Evolutionary conservation across 2,329 filamentous ascomycete species (phyloP).

Genomic region (Pseudogymnoascus sp.): DNA sequence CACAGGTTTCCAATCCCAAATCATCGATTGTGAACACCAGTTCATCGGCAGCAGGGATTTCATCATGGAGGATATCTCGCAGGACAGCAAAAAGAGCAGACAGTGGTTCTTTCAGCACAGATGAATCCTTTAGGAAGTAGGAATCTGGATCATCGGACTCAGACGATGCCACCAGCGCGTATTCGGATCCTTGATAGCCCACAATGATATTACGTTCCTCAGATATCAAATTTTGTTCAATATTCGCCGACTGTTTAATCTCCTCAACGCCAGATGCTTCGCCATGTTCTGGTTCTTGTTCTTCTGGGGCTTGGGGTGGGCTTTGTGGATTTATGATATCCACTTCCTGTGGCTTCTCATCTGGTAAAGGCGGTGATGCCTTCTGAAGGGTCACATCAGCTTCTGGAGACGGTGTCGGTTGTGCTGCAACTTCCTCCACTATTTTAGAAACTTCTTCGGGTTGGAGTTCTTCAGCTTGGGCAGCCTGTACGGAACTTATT

Average conservation of each 20-base stretch:
- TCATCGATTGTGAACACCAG: slow-evolving; percentile 46
- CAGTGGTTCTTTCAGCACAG: slow-evolving; percentile 43
- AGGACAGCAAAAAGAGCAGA: slow-evolving; percentile 47
- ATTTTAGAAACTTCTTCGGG: slow-evolving; percentile 3
- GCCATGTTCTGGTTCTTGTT: not conserved
- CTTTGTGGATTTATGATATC: not conserved
- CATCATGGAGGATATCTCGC: slow-evolving; percentile 44
- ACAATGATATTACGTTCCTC: slow-evolving; percentile 39
- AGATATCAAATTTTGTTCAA: slow-evolving; percentile 1
- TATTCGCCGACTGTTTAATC: not conserved
- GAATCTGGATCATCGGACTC: slow-evolving; percentile 43
- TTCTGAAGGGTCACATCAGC: not conserved
- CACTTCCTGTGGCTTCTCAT: not conserved
- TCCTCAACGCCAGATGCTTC: not conserved
- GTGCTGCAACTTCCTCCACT: not conserved
- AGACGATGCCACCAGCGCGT: slow-evolving; percentile 49
- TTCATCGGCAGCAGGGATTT: slow-evolving; percentile 47
- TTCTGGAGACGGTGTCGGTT: not conserved
- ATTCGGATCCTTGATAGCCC: slow-evolving; percentile 45
- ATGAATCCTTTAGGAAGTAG: slow-evolving; percentile 48
- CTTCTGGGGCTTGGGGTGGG: not conserved
- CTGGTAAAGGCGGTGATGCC: not conserved
- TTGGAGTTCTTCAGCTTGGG: not conserved
- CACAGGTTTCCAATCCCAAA: slow-evolving; percentile 46
- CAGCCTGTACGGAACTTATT: not conserved